Evolutionary conservation across 352 stramenopile species (phyloP).

Genomic region (Pythium monospermum): DNA sequence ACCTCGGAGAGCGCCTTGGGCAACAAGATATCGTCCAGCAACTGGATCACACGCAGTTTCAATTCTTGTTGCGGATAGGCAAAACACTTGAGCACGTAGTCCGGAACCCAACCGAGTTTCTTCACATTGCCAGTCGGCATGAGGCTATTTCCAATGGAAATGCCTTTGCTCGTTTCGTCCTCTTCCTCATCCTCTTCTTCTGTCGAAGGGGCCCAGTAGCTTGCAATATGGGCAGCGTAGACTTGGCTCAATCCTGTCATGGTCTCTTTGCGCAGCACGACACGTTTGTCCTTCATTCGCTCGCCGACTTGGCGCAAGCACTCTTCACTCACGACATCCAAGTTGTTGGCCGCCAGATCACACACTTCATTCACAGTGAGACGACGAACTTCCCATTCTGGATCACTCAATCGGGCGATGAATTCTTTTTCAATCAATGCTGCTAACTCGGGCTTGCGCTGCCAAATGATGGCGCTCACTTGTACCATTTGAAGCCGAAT

Average conservation of each 20-base stretch:
- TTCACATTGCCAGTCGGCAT: slow-evolving; percentile 37
- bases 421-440: slow-evolving; percentile 69
- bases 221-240: slow-evolving; percentile 65
- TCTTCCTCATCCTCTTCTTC: slow-evolving; percentile 18
- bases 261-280: slow-evolving; percentile 73
- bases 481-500: slow-evolving; percentile 84
- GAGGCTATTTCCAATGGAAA: slow-evolving; percentile 20
- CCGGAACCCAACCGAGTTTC: slow-evolving; percentile 79
- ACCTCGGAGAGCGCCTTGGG: slow-evolving; percentile 55
- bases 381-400: slow-evolving; percentile 80
- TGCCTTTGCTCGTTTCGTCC: slow-evolving; percentile 2
- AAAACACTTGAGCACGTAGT: slow-evolving; percentile 84
- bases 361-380: slow-evolving; percentile 76
- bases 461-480: slow-evolving; percentile 63
- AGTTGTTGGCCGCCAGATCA: slow-evolving; percentile 66
- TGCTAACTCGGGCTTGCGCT: slow-evolving; percentile 58
- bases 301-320: slow-evolving; percentile 73
- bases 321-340: slow-evolving; percentile 61
- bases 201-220: slow-evolving; percentile 35
- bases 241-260: slow-evolving; percentile 87
- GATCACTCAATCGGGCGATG: slow-evolving; percentile 60
- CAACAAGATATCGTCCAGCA: slow-evolving; percentile 82
- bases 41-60: slow-evolving; percentile 72
- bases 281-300: slow-evolving; percentile 87
- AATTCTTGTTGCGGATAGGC: slow-evolving; percentile 82